Percentiles rank a stretch among this genome's conserved stretches.
Evolutionary conservation across 495 filamentous ascomycete genomes (phyloP).

Genomic region (Aspergillus carlsbadensis): DNA sequence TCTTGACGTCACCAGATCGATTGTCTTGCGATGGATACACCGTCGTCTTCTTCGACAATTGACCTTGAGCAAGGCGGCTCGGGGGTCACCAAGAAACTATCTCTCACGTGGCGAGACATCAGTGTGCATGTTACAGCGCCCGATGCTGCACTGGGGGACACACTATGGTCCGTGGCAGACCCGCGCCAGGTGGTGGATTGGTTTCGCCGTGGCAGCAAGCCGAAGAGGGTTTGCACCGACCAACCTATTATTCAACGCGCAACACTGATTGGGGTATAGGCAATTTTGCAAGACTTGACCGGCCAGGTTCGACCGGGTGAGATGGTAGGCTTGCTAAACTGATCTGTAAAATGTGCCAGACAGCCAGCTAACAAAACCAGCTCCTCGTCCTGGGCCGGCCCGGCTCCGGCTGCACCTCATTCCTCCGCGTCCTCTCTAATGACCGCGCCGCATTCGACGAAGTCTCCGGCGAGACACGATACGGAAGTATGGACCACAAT

Average conservation of each 20-base stretch:
- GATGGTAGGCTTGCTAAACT: constrained; percentile 41
- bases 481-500: constrained; percentile 38
- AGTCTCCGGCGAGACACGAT: constrained; percentile 30
- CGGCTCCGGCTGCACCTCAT: constrained; percentile 44
- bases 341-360: too few relatives aligned
- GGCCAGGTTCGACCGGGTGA: constrained; percentile 41
- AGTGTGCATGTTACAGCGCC: constrained; percentile 40
- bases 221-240: constrained; percentile 30
- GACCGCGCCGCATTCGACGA: constrained; percentile 38
- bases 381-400: constrained; percentile 45
- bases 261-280: constrained; percentile 17
- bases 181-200: constrained; percentile 29
- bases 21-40: constrained; percentile 27
- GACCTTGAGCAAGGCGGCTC: constrained; percentile 30
- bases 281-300: constrained; percentile 36
- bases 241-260: background rate
- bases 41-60: constrained; percentile 36
- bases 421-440: constrained; percentile 39
- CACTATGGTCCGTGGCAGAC: constrained; percentile 34
- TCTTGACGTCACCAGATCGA: too few relatives aligned
- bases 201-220: constrained; percentile 17
- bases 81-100: constrained; percentile 32
- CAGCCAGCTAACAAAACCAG: constrained; percentile 14
- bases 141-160: constrained; percentile 40
- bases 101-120: constrained; percentile 38